Base-by-base conservation (phyloP, 495 filamentous ascomycete genomes). In the Penicillium diatomitis region DNA sequence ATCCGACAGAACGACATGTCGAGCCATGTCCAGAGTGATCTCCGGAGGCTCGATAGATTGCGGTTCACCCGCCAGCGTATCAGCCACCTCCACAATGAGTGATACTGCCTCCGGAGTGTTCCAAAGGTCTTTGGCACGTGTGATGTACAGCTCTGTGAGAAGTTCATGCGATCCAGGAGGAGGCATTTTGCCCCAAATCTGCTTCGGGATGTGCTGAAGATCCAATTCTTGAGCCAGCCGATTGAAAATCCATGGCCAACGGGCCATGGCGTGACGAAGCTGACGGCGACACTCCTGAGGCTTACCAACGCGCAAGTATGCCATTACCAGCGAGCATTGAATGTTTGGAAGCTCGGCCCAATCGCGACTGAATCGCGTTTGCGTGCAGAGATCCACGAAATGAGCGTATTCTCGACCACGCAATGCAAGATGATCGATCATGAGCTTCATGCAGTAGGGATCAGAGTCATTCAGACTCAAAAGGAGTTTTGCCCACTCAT, bases 401-500 rank as follows among this genome's bases (percentile, higher is more conserved):
- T 85, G 83, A 36, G 85, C 66, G 12, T 84, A 81, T 58, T 95
- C 85, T 43, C 83, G 74, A 27, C 87, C 84, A 41, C 88, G 81
- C 12, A 99, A 73, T 6, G 88, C 87, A 12, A 94, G 73, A 51
- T 90, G 83, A 60, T 96, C 92, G 49, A 96, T 77, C 49, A 85
- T 65, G 12, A 92, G 75, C 38, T 77, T 74, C 49, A 96, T 76
- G 49, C 78, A 85, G 56, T 96, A 96, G 2, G 90, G 90, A 63
- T 99, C 92, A 0, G 66, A 72, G n/a, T 81, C 81, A 55, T 86
- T 80, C 44, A 99, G 65, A 50, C 82, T 79, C 1, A 96, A 70
- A 6, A 95, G 65, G 6, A 97, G 68, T 65, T 94, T 95, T 5
- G 84, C 78, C 88, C 90, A 99, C 65, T 97, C 94, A 41, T 89